Evolutionary conservation across 768 basidiomycete genomes (phyloP), one percentile per base, ranked within the genome.

Genomic region (Tricholomella constricta): DNA sequence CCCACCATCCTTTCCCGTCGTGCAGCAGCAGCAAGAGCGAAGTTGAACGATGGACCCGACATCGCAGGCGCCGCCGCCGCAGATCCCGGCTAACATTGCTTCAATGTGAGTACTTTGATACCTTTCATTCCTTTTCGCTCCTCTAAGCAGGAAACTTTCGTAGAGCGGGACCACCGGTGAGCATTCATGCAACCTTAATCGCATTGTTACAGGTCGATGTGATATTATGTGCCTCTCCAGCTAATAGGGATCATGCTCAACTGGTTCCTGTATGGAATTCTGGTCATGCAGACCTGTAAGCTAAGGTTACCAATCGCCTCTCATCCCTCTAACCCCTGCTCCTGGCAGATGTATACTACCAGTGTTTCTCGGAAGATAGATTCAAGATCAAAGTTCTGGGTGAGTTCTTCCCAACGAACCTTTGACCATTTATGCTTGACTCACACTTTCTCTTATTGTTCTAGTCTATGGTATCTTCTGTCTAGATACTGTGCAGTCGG

Each of bases 401-500:
- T 45, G 11, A 19, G n/a, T 23, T 20, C 11, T 6, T 17, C 11
- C 12, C 27, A 25, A 11, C 20, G 12, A 10, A 25, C 27, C 14
- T 15, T 3, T 19, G 15, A 23, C n/a, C n/a, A n/a, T n/a, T n/a
- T n/a, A n/a, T n/a, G n/a, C 15, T 11, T 20, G 27, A 23, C 31
- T 45, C 11, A 31, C 44, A 25, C 26, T 6, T 41, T 9, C n/a
- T 3, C 17, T 27, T 35, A 8, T 6, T n/a, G 2, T 46, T 8
- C 47, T 66, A 10, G 68, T 72, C 14, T 67, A 69, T 45, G 22
- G 47, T 5, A 44, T 66, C 8, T 60, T 68, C 19, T 17, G 57
- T 6, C 12, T 71, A 22, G 70, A 71, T 38, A 31, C 69, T 14
- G 43, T 65, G 7, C 72, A 73, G 48, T 68, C 70, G 0, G 27